phyloP scores from a whole-genome alignment of 1,284 basidiomycete species.

The Cutaneotrichosporon curvatum region DNA sequence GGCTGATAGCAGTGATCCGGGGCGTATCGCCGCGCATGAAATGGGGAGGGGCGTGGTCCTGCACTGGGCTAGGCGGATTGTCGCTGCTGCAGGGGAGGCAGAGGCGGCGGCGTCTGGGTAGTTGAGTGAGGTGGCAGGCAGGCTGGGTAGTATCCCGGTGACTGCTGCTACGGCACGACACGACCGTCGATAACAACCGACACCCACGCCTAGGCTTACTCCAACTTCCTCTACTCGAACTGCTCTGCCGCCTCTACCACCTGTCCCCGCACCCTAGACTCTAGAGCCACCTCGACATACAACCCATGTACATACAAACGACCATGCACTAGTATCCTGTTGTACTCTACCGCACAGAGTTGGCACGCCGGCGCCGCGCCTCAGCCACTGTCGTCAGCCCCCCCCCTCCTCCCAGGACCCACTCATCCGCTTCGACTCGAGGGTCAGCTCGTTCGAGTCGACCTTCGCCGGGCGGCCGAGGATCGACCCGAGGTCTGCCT shows the following conservation, averaged over 20 bases:
- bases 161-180: too few species aligned
- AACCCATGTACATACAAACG: too few species aligned
- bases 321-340: too few species aligned
- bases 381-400: constrained; percentile 9
- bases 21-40: constrained; percentile 31
- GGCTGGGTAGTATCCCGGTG: too few species aligned
- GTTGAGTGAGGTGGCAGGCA: too few species aligned
- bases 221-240: too few species aligned
- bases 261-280: too few species aligned
- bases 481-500: constrained; percentile 7
- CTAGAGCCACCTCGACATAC: too few species aligned
- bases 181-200: too few species aligned
- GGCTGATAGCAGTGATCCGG: constrained; percentile 23
- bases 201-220: too few species aligned
- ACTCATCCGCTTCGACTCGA: constrained; percentile 17
- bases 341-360: constrained; percentile 1
- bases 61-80: constrained; percentile 28
- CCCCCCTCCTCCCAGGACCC: neutral
- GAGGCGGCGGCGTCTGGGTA: too few species aligned
- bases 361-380: constrained; percentile 12
- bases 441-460: constrained; percentile 15
- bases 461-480: constrained; percentile 3
- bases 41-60: constrained; percentile 34
- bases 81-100: constrained; percentile 1
- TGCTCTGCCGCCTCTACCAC: too few species aligned